These are phyloP conservation scores for Clitopilus passeckerianus DNA, from an alignment of 768 basidiomycete species.

Conservation along the genomic window DNA sequence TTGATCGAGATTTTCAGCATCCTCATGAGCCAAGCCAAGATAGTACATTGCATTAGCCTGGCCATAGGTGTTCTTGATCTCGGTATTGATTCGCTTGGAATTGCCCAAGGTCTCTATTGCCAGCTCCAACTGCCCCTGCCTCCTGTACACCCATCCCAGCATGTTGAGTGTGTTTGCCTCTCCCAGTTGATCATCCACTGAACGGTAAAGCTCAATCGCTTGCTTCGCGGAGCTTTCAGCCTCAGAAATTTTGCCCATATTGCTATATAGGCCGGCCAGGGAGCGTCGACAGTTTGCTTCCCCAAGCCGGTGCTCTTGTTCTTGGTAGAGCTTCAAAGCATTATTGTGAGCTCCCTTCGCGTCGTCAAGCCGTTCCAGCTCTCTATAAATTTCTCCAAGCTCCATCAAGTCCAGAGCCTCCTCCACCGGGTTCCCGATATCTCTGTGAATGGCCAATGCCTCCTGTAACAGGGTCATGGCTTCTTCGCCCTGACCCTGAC, in stretches of 20 bases:
- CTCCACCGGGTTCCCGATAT: not conserved
- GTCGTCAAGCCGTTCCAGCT: not conserved
- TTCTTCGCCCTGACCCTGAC: not conserved
- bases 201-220: not conserved
- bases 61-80: not conserved
- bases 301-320: not conserved
- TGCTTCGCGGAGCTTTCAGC: not conserved
- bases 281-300: not conserved
- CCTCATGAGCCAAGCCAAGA: not conserved
- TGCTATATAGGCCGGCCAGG: not conserved
- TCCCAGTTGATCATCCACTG: not conserved
- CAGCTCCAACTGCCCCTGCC: not conserved
- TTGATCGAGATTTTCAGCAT: not conserved
- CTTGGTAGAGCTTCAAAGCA: not conserved
- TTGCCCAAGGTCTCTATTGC: not conserved
- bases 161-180: not conserved
- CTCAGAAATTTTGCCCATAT: not conserved
- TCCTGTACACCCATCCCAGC: not conserved
- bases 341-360: not conserved
- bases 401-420: not conserved
- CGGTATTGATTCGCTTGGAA: not conserved
- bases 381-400: not conserved
- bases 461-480: not conserved
- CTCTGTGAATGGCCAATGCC: not conserved
- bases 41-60: not conserved